Evolutionary conservation across 2,329 filamentous ascomycete species (phyloP), one percentile per base, ranked within the genome.

Genomic region (Fusarium subtropicale): DNA sequence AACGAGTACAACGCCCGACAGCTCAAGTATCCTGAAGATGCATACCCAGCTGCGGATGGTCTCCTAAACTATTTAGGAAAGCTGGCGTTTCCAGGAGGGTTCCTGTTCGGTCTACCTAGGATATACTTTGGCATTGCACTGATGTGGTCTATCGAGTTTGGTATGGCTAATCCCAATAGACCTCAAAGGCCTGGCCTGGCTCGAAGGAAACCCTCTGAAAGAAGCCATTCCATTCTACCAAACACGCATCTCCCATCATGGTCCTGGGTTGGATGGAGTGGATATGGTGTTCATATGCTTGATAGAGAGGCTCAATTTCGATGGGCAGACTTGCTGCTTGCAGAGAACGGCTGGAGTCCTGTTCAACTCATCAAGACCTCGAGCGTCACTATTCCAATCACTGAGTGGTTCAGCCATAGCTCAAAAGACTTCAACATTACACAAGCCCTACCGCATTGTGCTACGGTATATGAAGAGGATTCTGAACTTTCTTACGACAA

Each of bases 21-120:
- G 8, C 28, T 56, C 3, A 51, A 31, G 13, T 50, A 56, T 34
- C 28, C 54, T 4, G 54, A 56, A 10, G 54, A 56, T 26, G 54
- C 54, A 4, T 33, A 51, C 4, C 54, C 54, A 2, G 54, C 54
- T 41, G 28, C 36, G 1, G 38, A 31, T 18, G 54, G 54, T 7
- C 34, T 56, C n/a, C 34, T 56, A 3, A 56, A 20, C 6, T 51
- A 56, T 3, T 12, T 56, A 12, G 28, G 47, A 7, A 51, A n/a
- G 0, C 20, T 26, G 2, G 46, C 54, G 4, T 56, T 56, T 1
- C 28, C 47, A 10, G 8, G 13, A 1, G 54, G 54, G 6, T 56
- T 51, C 12, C 20, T 56, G 2, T 41, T 56, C 13, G 54, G 54
- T 12, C 16, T 56, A 3, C 54, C 54, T 0, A 51, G 20, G 2